A percentile compares a stretch with the other conserved stretches of the same genome.
phyloP scores from a whole-genome alignment of 441 rosid genomes.

The Rhodomyrtus psidioides region DNA sequence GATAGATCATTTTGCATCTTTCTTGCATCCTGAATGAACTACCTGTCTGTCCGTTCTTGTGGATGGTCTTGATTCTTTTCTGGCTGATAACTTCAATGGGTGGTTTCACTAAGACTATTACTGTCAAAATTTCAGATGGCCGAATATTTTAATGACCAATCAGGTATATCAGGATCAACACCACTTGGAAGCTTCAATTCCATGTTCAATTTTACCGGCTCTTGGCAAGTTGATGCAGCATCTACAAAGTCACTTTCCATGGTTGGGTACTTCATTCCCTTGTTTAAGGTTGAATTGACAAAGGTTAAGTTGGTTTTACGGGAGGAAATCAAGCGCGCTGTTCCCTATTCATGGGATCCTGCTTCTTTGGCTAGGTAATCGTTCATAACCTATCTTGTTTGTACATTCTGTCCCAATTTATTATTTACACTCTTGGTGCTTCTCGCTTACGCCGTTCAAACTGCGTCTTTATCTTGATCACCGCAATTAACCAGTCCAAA shows the following conservation, averaged over 20 bases:
- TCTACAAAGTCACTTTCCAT: constrained; percentile 65
- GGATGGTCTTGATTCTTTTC: background rate
- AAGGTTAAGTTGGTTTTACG: constrained; percentile 29
- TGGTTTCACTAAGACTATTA: background rate
- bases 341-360: constrained; percentile 77
- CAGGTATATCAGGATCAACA: constrained; percentile 46
- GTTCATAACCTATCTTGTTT: background rate
- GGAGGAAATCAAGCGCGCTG: constrained; percentile 52
- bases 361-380: constrained; percentile 60
- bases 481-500: background rate
- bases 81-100: background rate
- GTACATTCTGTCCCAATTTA: background rate
- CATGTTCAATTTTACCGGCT: constrained; percentile 67
- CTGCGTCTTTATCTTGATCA: background rate
- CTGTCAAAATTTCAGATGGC: constrained; percentile 57
- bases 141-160: constrained; percentile 38
- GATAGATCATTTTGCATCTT: background rate
- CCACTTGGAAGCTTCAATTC: constrained; percentile 81
- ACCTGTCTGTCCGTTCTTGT: background rate
- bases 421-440: background rate
- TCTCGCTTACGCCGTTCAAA: background rate
- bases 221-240: constrained; percentile 68
- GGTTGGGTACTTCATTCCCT: constrained; percentile 51
- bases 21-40: background rate
- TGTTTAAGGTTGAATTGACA: constrained; percentile 37